Evolutionary conservation across 257 asterid species (phyloP).

Genomic region (Anisodus acutangulus): DNA sequence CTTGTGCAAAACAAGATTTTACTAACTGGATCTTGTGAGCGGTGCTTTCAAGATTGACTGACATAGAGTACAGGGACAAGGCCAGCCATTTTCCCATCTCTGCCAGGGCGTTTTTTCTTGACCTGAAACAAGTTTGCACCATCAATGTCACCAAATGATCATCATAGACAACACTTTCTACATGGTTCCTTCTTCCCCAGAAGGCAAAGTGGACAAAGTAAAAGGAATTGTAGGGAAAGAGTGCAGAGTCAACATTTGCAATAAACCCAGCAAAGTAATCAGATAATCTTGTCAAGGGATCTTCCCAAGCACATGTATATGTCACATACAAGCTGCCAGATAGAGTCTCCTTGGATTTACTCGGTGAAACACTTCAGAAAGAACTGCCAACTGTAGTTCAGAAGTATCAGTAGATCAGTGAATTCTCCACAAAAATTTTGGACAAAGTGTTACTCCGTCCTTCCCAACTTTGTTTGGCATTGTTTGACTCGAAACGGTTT

Average conservation of each 20-base stretch:
- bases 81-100: slow-evolving; percentile 98
- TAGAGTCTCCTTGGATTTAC: slow-evolving; percentile 13
- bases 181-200: neutral
- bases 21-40: neutral
- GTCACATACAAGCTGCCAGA: slow-evolving; percentile 7
- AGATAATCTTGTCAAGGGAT: neutral
- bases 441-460: neutral
- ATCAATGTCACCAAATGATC: neutral
- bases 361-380: neutral
- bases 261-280: neutral
- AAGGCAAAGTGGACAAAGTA: slow-evolving; percentile 5
- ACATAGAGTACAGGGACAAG: slow-evolving; percentile 97
- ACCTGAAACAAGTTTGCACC: slow-evolving; percentile 59
- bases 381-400: slow-evolving; percentile 21
- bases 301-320: slow-evolving; percentile 11
- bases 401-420: neutral
- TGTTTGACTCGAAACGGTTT: neutral
- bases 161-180: neutral
- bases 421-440: neutral
- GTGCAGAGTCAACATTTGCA: neutral
- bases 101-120: slow-evolving; percentile 91
- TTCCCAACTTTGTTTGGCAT: neutral
- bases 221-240: slow-evolving; percentile 15
- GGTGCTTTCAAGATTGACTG: slow-evolving; percentile 60
- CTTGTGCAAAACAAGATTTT: neutral